phyloP scores from a whole-genome alignment of 2,329 filamentous ascomycete genomes.

The Apiospora pterosperma region DNA sequence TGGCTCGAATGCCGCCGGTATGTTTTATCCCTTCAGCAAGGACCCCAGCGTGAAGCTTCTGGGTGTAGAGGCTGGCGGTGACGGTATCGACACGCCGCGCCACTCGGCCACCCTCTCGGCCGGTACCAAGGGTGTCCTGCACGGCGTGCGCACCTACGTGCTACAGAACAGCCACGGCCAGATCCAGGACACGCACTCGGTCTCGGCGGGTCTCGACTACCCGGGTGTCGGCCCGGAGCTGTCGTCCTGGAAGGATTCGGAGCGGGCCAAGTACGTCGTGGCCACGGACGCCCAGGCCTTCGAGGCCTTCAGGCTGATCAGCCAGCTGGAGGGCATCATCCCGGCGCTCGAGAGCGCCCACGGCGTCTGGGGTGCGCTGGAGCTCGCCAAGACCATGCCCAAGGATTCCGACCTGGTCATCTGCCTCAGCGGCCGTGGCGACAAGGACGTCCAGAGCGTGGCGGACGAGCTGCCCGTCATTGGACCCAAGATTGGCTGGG shows the following conservation, averaged over 20 bases:
- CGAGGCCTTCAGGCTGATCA: conserved; percentile 78
- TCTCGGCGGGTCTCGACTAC: conserved; percentile 95
- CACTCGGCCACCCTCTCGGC: conserved; percentile 87
- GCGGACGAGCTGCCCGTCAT: conserved; percentile 88
- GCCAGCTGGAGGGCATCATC: conserved; percentile 92
- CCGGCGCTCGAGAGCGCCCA: conserved; percentile 92
- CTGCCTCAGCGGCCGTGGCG: conserved; percentile 86
- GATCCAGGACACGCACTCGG: conserved; percentile 91
- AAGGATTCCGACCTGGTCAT: conserved; percentile 90
- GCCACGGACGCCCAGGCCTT: conserved; percentile 92
- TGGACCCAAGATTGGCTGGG: conserved; percentile 82
- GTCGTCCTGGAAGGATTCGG: conserved; percentile 85
- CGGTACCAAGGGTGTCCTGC: conserved; percentile 86
- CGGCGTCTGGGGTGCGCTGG: conserved; percentile 82
- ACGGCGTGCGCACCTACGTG: conserved; percentile 94
- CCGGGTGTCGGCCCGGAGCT: conserved; percentile 95
- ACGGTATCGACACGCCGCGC: conserved; percentile 79
- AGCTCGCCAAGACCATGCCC: conserved; percentile 89
- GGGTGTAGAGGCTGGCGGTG: conserved; percentile 92
- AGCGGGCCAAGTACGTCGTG: conserved; percentile 82
- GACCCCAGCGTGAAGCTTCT: conserved; percentile 83
- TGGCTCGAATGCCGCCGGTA: conserved; percentile 91
- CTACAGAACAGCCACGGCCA: conserved; percentile 91
- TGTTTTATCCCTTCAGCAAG: conserved; percentile 95
- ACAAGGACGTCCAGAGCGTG: conserved; percentile 98